phyloP scores from a whole-genome alignment of 257 asterid species.

The Leonotis leonurus region DNA sequence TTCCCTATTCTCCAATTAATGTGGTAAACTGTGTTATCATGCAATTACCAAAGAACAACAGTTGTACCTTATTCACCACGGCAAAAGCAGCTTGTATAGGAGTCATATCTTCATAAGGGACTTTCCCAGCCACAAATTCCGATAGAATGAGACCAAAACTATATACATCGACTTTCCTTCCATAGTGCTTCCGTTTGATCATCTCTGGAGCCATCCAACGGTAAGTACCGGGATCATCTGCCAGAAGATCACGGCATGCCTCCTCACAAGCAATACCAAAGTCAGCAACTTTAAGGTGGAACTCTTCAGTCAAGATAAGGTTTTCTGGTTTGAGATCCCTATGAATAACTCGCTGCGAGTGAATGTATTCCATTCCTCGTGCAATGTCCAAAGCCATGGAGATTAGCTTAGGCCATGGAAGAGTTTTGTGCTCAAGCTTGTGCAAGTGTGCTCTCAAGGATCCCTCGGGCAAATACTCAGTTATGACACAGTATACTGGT shows the following conservation, averaged over 20 bases:
- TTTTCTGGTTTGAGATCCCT: conserved; percentile 74
- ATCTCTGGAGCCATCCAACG: conserved; percentile 96
- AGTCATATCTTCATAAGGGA: conserved; percentile 68
- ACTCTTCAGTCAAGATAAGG: conserved; percentile 46
- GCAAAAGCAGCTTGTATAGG: conserved; percentile 80
- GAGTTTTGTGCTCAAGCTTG: conserved; percentile 44
- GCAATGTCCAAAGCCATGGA: conserved; percentile 62
- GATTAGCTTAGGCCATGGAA: conserved; percentile 40
- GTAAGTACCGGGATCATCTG: conserved; percentile 72
- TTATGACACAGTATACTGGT: conserved; percentile 50
- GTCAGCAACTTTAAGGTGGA: conserved; percentile 59
- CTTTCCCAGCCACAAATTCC: conserved; percentile 60
- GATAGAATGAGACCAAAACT: conserved; percentile 66
- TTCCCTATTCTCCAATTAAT: no score
- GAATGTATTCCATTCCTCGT: conserved; percentile 58
- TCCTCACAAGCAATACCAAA: conserved; percentile 75
- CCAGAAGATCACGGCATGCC: conserved; percentile 51
- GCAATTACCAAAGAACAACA: no score
- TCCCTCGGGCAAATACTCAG: conserved; percentile 62
- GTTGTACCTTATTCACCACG: conserved; percentile 59
- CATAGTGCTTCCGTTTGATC: conserved; percentile 51
- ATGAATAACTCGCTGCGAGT: conserved; percentile 58
- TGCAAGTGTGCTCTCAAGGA: conserved; percentile 59
- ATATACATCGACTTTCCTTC: conserved; percentile 59
- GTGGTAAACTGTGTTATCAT: no score